Evolutionary conservation across 176 grass and related monocot species (phyloP), one percentile per base, ranked within the genome.

Genomic region (Chloris gayana): DNA sequence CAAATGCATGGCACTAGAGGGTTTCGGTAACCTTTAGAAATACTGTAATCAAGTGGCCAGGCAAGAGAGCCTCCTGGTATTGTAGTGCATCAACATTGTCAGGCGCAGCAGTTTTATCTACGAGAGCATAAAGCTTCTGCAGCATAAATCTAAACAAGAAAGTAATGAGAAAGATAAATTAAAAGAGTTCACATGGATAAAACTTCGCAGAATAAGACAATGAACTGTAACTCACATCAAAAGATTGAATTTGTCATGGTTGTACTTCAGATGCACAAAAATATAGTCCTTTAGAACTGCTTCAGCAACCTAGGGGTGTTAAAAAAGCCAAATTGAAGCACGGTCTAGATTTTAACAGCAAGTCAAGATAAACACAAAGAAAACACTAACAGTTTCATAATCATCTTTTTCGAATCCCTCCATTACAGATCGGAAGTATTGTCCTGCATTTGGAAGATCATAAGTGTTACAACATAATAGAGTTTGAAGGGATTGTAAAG

Each of bases 11-110:
- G n/a, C 29, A 49, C 4, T 12, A 71, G 7, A 78, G 74, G 24
- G 32, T 41, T 88, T 88, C 25, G 18, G 63, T 71, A 79, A 97
- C 95, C 90, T 98, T 98, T 34, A 94, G 77, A 89, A 89, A 98
- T 84, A 98, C 6, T 73, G 95, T 86, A 60, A 98, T 91, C 76
- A 98, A 79, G 78, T 98, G 86, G 33, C 95, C 95, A 76, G 95
- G 95, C 81, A 94, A 78, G 45, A 98, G 85, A 83, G 89, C 88
- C 85, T 98, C 95, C 84, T 98, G 95, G 67, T 91, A 91, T 87
- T 98, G 95, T 54, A 98, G 74, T n/a, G 95, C 86, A n/a, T 98
- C 95, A 81, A 84, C 34, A 79, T 98, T 98, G 90, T 98, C 95
- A 69, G 90, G 86, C 29, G 92, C 85, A 72, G 82, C 86, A 89